Evolutionary conservation across 2,329 filamentous ascomycete species (phyloP).

Genomic region (Cercospora sp.): DNA sequence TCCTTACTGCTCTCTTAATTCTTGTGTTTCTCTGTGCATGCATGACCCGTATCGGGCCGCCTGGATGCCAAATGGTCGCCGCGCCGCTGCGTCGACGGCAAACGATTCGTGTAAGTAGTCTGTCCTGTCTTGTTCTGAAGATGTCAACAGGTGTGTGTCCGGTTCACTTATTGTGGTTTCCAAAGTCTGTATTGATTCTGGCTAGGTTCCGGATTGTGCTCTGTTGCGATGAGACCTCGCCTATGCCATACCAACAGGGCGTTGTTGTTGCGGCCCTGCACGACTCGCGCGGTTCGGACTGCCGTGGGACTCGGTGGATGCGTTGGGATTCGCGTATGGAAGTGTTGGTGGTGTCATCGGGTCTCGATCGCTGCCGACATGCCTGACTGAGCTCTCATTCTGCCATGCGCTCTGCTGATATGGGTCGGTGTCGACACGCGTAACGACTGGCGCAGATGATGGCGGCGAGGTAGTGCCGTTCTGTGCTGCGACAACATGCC

Average conservation of each 20-base stretch:
- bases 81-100: neutral
- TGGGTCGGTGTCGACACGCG: slow-evolving; percentile 83
- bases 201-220: neutral
- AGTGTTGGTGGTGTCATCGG: slow-evolving; percentile 31
- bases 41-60: neutral
- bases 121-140: neutral
- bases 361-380: slow-evolving; percentile 53
- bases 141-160: neutral
- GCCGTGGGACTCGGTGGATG: slow-evolving; percentile 35
- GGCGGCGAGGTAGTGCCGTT: slow-evolving; percentile 42
- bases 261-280: slow-evolving; percentile 2
- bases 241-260: slow-evolving; percentile 11
- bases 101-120: neutral
- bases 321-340: slow-evolving; percentile 34
- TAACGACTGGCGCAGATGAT: slow-evolving; percentile 57
- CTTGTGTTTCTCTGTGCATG: neutral
- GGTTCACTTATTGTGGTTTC: neutral
- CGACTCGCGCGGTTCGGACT: slow-evolving; percentile 35
- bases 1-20: neutral
- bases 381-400: slow-evolving; percentile 79
- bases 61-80: neutral
- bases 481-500: slow-evolving; percentile 35
- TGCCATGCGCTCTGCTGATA: slow-evolving; percentile 69
- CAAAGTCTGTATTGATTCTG: neutral
- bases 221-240: neutral